phyloP scores from a whole-genome alignment of 257 asterid genomes.

The Henckelia pumila region DNA sequence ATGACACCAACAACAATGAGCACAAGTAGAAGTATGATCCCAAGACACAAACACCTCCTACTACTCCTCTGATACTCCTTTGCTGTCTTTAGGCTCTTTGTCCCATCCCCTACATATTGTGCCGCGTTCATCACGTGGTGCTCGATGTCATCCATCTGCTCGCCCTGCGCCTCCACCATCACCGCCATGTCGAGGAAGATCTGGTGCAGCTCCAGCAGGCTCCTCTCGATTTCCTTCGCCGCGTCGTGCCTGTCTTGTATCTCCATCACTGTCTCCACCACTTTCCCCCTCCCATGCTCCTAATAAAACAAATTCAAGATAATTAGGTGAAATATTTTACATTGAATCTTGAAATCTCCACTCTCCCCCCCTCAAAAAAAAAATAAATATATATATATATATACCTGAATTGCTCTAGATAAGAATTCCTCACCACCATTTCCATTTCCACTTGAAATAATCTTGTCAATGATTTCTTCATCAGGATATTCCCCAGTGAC shows the following conservation, averaged over 20 bases:
- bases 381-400: too few relatives aligned
- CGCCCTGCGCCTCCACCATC: conserved; percentile 94
- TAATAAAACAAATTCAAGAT: not conserved
- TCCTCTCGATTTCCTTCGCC: conserved; percentile 83
- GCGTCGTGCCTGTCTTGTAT: conserved; percentile 75
- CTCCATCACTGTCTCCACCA: conserved; percentile 82
- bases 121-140: conserved; percentile 79
- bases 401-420: conserved; percentile 83
- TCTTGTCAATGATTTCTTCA: conserved; percentile 76
- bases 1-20: conserved; percentile 57
- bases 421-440: conserved; percentile 75
- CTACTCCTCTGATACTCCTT: conserved; percentile 73
- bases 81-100: conserved; percentile 73
- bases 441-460: conserved; percentile 58
- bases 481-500: conserved; percentile 77
- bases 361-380: too few relatives aligned
- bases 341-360: too few relatives aligned
- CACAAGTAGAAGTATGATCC: conserved; percentile 55
- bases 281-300: conserved; percentile 91
- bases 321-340: too few relatives aligned
- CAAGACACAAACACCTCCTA: conserved; percentile 72
- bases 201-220: conserved; percentile 91
- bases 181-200: conserved; percentile 91
- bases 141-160: conserved; percentile 85
- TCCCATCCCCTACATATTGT: conserved; percentile 61